phyloP scores from a whole-genome alignment of 495 filamentous ascomycete genomes.

The Penicillium waksmanii region DNA sequence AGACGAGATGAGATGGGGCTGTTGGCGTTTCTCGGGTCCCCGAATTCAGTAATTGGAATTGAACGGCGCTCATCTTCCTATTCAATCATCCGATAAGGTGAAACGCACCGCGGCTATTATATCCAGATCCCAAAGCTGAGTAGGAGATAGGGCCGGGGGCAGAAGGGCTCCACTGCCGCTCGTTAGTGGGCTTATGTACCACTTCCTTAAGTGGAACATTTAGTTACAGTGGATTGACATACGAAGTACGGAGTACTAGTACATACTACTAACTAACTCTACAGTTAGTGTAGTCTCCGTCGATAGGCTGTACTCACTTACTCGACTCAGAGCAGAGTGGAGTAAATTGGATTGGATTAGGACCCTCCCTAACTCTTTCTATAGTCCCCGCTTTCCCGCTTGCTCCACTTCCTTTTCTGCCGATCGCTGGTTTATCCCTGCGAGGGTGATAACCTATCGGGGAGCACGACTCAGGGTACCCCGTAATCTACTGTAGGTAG shows the following conservation, averaged over 20 bases:
- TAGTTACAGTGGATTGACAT: background rate
- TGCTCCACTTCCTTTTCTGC: background rate
- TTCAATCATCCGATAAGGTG: background rate
- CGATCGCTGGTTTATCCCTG: slow-evolving; percentile 3
- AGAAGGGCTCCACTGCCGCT: background rate
- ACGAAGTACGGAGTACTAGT: too few species aligned
- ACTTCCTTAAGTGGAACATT: background rate
- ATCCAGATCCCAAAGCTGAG: background rate
- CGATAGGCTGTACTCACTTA: background rate
- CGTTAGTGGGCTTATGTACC: background rate
- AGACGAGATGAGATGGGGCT: background rate
- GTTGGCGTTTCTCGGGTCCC: background rate
- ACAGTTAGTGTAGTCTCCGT: background rate
- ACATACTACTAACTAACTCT: background rate
- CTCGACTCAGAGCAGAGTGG: too few species aligned
- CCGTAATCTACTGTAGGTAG: background rate
- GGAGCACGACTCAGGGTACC: background rate
- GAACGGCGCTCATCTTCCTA: too few species aligned
- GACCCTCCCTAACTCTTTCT: background rate
- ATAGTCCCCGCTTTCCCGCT: background rate
- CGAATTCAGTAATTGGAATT: too few species aligned
- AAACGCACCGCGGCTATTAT: background rate
- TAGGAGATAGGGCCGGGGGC: too few species aligned
- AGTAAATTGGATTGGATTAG: too few species aligned
- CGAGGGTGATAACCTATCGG: background rate